Evolutionary conservation across 1,284 basidiomycete genomes (phyloP), one percentile per base, ranked within the genome.

Genomic region (Sphagnurus paluster): DNA sequence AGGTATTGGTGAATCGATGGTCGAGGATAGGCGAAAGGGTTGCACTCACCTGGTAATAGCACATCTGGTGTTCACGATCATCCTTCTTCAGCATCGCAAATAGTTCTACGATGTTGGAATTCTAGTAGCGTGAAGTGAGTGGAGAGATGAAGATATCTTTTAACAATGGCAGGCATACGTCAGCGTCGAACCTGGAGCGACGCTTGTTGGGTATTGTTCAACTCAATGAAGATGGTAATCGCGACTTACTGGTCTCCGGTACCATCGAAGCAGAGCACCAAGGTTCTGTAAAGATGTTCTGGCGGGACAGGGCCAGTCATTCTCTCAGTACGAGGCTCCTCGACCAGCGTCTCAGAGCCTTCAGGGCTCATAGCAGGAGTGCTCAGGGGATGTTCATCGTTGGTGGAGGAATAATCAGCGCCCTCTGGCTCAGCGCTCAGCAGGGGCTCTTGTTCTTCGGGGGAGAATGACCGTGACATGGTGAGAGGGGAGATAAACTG

Each of bases 221-320:
- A 6, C 21, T 14, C 25, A 28, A 24, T 39, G 4, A 21, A 23
- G 17, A 20, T 4, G 5, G 36, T 25, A 4, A 24, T 30, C 11
- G 29, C 24, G 11, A 46, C 53, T 16, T 40, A 60, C 52, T 72
- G 69, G 52, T 72, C 69, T 14, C 70, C 66, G 11, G 75, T 77
- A 3, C 76, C 76, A 54, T 79, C 75, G 48, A 79, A 77, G 55
- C 75, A 77, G 5, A 79, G 62, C 9, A 79, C 65, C 36, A 77
- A 62, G 1, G 69, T 74, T n/a, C 72, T 67, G 8, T 28, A 44
- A 5, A 48, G 42, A 34, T 57, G 53, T 28, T 37, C 25, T 11
- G 33, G 35, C 26, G 38, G 38, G 16, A 39, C 38, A n/a, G 16
- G 17, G 14, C 38, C 38, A 39, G 38, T 39, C 8, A 39, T 14